Conservation (phyloP, 129 eudicot genomes). For the Ambrosia artemisiifolia region DNA sequence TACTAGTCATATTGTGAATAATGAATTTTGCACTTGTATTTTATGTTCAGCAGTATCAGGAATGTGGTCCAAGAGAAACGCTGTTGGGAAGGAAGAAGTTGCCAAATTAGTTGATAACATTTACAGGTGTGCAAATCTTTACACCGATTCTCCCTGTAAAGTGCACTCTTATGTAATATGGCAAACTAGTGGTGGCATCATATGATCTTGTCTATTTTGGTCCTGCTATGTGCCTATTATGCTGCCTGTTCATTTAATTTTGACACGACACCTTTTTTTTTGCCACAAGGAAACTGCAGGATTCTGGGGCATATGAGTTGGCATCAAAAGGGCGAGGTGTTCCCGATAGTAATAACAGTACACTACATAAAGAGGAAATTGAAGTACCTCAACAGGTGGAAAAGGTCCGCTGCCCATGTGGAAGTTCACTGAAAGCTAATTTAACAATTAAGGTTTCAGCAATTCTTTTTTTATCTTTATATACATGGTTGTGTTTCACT, state of each 20-base stretch:
- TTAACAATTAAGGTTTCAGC: slow-evolving; percentile 68
- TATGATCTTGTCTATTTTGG: slow-evolving; percentile 6
- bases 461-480: slow-evolving; percentile 1
- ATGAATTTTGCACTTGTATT: slow-evolving; percentile 4
- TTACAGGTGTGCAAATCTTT: slow-evolving; percentile 61
- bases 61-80: slow-evolving; percentile 75
- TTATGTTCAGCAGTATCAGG: slow-evolving; percentile 54
- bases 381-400: slow-evolving; percentile 61
- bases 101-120: slow-evolving; percentile 89
- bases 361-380: slow-evolving; percentile 57
- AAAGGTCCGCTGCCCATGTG: slow-evolving; percentile 82
- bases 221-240: background rate
- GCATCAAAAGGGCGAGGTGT: slow-evolving; percentile 61
- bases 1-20: background rate
- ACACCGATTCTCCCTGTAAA: background rate
- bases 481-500: background rate
- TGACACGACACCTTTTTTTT: slow-evolving; percentile 9
- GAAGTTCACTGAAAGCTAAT: slow-evolving; percentile 63
- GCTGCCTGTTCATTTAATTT: slow-evolving; percentile 2
- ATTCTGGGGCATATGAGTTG: slow-evolving; percentile 71
- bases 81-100: slow-evolving; percentile 77
- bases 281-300: slow-evolving; percentile 81
- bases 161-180: slow-evolving; percentile 12
- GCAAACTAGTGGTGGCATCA: slow-evolving; percentile 7
- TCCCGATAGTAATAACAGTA: slow-evolving; percentile 39